phyloP scores from a whole-genome alignment of 371 early-diverging fungal species.

The Mucor saturninus region DNA sequence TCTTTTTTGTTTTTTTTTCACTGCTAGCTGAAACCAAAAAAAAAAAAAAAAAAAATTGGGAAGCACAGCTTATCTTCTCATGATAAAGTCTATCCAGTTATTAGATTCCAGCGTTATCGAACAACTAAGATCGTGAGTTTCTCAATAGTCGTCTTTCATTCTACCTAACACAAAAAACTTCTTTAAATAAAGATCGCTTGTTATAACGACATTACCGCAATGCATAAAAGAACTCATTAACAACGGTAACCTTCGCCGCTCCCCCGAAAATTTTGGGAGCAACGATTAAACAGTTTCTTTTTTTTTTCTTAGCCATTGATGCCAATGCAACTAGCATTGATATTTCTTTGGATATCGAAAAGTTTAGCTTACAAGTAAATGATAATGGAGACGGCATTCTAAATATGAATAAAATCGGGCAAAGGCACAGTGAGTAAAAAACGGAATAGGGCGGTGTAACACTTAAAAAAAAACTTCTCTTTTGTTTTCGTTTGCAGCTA shows the following conservation, averaged over 20 bases:
- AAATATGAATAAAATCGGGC: constrained; percentile 53
- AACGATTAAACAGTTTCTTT: background rate
- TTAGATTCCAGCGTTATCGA: constrained; percentile 29
- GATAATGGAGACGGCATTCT: constrained; percentile 73
- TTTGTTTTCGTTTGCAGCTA: constrained; percentile 33
- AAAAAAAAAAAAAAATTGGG: too few species aligned
- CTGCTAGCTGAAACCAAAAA: too few species aligned
- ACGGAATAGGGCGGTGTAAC: constrained; percentile 3
- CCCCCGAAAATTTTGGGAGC: background rate
- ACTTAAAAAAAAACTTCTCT: background rate
- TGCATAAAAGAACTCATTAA: constrained; percentile 66
- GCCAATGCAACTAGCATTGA: constrained; percentile 60
- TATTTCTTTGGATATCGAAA: constrained; percentile 47
- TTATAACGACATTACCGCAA: constrained; percentile 55
- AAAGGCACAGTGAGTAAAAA: constrained; percentile 54
- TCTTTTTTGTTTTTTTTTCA: too few species aligned
- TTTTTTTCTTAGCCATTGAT: constrained; percentile 54
- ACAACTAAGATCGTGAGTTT: constrained; percentile 38
- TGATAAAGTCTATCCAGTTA: constrained; percentile 10
- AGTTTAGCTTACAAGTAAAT: constrained; percentile 58
- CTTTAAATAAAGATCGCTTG: constrained; percentile 40
- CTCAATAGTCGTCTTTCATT: background rate
- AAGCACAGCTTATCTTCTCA: background rate
- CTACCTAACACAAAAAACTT: background rate
- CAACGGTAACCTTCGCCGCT: constrained; percentile 47